Base-by-base conservation (phyloP, 2,329 filamentous ascomycete genomes). In the Neoscytalidium dimidiatum region DNA sequence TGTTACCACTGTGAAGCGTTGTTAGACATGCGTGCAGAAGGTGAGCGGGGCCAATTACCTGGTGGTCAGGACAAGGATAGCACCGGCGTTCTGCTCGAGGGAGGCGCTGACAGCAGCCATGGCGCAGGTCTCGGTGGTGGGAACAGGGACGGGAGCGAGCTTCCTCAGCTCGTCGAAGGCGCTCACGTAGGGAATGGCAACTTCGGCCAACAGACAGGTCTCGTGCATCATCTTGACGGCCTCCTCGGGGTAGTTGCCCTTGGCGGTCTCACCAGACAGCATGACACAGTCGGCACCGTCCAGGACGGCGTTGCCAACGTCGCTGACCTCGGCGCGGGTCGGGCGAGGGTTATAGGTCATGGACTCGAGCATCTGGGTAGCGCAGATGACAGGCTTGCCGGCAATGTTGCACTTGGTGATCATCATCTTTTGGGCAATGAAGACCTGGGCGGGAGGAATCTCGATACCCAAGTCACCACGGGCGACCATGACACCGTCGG, bases 311-410 rank as follows among this genome's bases (percentile, higher is more conserved):
- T 99, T 99, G 73, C 95, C 95, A 68, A 99, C 95, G 77, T 99
- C 95, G 77, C 92, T 96, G 79, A 99, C 96, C 85, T 99, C 95
- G 69, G 95, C 95, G 82, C 95, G 93, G 69, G 95, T 99, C 60
- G 95, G 95, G 69, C 95, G 92, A 71, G 95, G 95, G 86, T 99
- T 99, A 87, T 97, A 97, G 81, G 97, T 99, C 95, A 99, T 99
- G 71, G 93, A 97, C 88, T 99, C 95, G 72, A 99, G 88, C 95
- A 99, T 99, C 86, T 99, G 95, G 44, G 95, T 99, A 67, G 95
- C 95, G 82, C 94, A 98, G 79, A 99, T 97, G 80, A 94, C 94
- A 71, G 95, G 95, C 88, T 99, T 99, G 82, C 95, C 95, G 72
- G 93, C 94, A 77, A 97, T 89, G 86, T 99, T 99, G 89, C 95